Evolutionary conservation across 345 rosid species (phyloP).

Genomic region (Boechera stricta): DNA sequence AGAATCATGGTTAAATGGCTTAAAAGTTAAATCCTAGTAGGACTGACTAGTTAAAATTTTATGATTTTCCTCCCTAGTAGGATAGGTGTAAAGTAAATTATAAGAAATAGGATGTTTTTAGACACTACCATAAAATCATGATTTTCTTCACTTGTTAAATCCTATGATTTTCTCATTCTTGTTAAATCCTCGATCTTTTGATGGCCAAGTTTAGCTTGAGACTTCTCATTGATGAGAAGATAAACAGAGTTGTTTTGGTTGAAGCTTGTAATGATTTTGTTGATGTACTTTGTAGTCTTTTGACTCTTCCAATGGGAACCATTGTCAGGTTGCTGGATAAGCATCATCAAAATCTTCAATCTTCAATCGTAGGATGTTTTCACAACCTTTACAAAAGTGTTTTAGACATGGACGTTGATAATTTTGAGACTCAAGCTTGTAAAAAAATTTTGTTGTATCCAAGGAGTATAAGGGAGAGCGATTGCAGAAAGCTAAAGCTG

Average conservation of each 20-base stretch:
- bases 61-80: too few species aligned
- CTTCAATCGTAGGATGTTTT: constrained; percentile 33
- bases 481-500: constrained; percentile 5
- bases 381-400: constrained; percentile 38
- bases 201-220: constrained; percentile 42
- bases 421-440: constrained; percentile 19
- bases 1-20: too few species aligned
- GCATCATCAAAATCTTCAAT: constrained; percentile 12
- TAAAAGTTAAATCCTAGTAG: too few species aligned
- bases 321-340: constrained; percentile 33
- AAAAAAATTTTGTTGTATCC: constrained; percentile 32
- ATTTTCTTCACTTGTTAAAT: too few species aligned
- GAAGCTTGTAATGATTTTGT: constrained; percentile 44
- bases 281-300: constrained; percentile 39
- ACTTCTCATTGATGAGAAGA: constrained; percentile 36
- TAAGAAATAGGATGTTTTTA: too few species aligned
- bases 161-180: too few species aligned
- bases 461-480: background rate
- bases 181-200: background rate
- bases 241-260: constrained; percentile 40
- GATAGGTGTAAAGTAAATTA: too few species aligned
- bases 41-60: too few species aligned
- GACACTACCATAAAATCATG: too few species aligned
- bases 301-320: constrained; percentile 39
- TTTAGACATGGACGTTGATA: constrained; percentile 10